Percentiles rank a stretch among this genome's conserved stretches.
Conservation (phyloP, 139 green algal genomes). For the Tetraselmis striata region DNA sequence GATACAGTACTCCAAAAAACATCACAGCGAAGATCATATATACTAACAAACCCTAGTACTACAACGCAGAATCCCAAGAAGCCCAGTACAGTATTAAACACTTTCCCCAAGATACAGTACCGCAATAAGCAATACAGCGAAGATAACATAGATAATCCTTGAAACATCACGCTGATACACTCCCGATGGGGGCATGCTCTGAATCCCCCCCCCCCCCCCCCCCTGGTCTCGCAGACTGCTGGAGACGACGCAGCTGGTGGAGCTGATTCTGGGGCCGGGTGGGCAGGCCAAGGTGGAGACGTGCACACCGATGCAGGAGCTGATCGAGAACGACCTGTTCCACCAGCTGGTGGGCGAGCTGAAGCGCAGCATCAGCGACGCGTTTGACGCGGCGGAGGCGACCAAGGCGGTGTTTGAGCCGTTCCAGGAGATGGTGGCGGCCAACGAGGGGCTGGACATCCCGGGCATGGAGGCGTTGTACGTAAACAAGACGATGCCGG, state of each 20-base stretch:
- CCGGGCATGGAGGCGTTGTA: slow-evolving; percentile 8
- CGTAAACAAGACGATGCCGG: background rate
- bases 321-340: slow-evolving; percentile 48
- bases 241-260: background rate
- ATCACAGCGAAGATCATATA: too few species aligned
- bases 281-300: slow-evolving; percentile 22
- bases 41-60: too few species aligned
- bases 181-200: too few species aligned
- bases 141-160: too few species aligned
- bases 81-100: too few species aligned
- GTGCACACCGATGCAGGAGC: slow-evolving; percentile 25
- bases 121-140: too few species aligned
- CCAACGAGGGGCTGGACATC: slow-evolving; percentile 12
- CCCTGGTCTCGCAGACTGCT: background rate
- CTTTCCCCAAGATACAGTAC: too few species aligned
- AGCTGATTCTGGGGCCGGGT: background rate
- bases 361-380: slow-evolving; percentile 36
- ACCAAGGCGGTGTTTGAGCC: slow-evolving; percentile 47
- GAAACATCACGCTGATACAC: too few species aligned
- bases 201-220: too few species aligned
- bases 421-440: slow-evolving; percentile 42
- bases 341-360: slow-evolving; percentile 48
- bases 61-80: too few species aligned
- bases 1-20: too few species aligned
- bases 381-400: slow-evolving; percentile 43